phyloP scores from a whole-genome alignment of 805 yeast species.

The Kluyveromyces starmeri region DNA sequence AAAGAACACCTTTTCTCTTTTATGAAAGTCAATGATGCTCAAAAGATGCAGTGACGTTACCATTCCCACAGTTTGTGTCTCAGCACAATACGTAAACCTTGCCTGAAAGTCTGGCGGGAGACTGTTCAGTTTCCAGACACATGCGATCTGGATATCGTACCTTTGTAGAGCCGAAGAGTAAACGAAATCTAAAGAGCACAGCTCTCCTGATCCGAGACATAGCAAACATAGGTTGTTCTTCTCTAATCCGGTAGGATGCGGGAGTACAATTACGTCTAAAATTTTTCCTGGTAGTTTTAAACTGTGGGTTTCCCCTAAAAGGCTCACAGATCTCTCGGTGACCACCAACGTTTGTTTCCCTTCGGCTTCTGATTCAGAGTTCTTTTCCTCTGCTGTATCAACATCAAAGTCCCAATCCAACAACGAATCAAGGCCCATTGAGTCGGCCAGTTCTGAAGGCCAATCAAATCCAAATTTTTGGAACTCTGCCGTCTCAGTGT shows the following conservation, averaged over 20 bases:
- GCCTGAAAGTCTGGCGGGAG: neutral
- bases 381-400: neutral
- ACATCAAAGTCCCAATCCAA: constrained; percentile 4
- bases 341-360: constrained; percentile 1
- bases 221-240: constrained; percentile 1
- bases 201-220: constrained; percentile 1
- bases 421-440: constrained; percentile 2
- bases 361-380: too few relatives aligned
- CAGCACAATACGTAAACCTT: neutral
- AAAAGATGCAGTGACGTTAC: neutral
- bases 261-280: constrained; percentile 1
- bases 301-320: neutral
- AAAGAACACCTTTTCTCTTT: constrained; percentile 1
- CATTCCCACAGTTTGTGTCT: neutral
- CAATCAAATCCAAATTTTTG: neutral
- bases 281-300: neutral
- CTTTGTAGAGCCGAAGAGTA: neutral
- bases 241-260: neutral
- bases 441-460: constrained; percentile 3
- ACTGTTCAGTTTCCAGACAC: neutral
- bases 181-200: constrained; percentile 1
- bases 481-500: neutral
- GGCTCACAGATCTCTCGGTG: constrained; percentile 1
- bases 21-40: constrained; percentile 1
- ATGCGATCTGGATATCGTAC: neutral